Evolutionary conservation across 257 asterid species (phyloP).

Genomic region (Solanum phureja): DNA sequence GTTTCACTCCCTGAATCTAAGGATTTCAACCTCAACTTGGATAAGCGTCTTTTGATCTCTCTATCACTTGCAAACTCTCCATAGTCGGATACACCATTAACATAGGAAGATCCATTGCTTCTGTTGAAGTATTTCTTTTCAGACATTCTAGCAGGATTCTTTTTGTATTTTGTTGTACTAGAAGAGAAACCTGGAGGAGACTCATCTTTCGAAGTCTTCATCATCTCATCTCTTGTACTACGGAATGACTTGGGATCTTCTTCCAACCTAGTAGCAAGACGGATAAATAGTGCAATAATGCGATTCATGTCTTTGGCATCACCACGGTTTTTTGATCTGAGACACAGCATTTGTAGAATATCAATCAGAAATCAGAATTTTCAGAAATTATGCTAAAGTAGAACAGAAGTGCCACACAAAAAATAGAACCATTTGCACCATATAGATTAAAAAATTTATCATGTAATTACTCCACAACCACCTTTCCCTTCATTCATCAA

Average conservation of each 20-base stretch:
- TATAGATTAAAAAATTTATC: not conserved
- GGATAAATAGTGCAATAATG: conserved; percentile 59
- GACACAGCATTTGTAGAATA: conserved; percentile 4
- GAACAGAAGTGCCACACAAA: not conserved
- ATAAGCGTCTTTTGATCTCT: conserved; percentile 76
- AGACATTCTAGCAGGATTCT: conserved; percentile 39
- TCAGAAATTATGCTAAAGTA: not conserved
- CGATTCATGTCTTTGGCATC: conserved; percentile 62
- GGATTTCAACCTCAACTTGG: conserved; percentile 67
- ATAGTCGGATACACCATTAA: conserved; percentile 49
- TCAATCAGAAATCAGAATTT: not conserved
- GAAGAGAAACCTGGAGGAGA: conserved; percentile 85
- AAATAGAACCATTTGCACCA: not conserved
- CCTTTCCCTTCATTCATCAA: not conserved
- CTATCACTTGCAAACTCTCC: conserved; percentile 85
- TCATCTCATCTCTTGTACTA: conserved; percentile 40
- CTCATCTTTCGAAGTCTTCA: conserved; percentile 56
- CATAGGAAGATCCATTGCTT: conserved; percentile 46
- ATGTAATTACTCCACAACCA: not conserved
- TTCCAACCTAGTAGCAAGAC: conserved; percentile 74
- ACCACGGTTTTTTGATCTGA: conserved; percentile 58
- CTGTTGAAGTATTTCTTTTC: conserved; percentile 58
- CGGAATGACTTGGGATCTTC: conserved; percentile 43
- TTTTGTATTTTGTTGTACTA: conserved; percentile 54
- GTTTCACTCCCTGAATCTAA: conserved; percentile 81